A percentile compares a stretch with the other conserved stretches of the same genome.
phyloP scores from a whole-genome alignment of 768 basidiomycete genomes.

The Lactarius akahatsu region DNA sequence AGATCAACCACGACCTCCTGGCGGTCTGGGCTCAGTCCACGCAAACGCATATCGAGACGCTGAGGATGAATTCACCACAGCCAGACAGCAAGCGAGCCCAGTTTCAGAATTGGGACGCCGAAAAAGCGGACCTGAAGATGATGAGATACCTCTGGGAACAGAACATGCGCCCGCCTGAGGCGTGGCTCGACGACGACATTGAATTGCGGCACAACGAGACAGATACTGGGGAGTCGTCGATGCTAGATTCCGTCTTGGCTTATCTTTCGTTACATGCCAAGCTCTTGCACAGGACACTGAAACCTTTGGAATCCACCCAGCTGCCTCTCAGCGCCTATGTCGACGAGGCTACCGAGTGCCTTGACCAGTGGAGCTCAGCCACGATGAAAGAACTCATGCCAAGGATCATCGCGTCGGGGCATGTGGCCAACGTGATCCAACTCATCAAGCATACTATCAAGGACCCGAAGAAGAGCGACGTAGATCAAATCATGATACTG shows the following conservation, averaged over 20 bases:
- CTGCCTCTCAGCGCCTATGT: background rate
- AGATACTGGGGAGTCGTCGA: background rate
- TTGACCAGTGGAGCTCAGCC: constrained; percentile 10
- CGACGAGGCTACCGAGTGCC: constrained; percentile 1
- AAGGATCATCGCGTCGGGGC: constrained; percentile 8
- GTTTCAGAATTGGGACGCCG: background rate
- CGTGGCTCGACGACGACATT: background rate
- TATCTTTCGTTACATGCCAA: constrained; percentile 7
- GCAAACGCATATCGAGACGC: constrained; percentile 3
- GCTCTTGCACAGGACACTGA: constrained; percentile 2
- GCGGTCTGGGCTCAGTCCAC: constrained; percentile 10
- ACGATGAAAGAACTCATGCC: constrained; percentile 4
- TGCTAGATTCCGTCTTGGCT: constrained; percentile 3
- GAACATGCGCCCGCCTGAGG: background rate
- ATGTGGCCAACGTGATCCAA: constrained; percentile 11
- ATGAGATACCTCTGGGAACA: constrained; percentile 4
- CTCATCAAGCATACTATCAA: background rate
- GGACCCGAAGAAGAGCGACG: background rate
- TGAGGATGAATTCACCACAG: constrained; percentile 6
- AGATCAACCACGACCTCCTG: constrained; percentile 1
- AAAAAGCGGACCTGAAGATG: constrained; percentile 4
- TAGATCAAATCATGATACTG: constrained; percentile 2
- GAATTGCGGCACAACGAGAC: constrained; percentile 1
- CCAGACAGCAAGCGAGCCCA: background rate
- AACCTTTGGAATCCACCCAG: background rate